Percentiles rank a stretch among this genome's conserved stretches.
phyloP scores from a whole-genome alignment of 2,329 filamentous ascomycete genomes.

The Sclerotinia borealis region DNA sequence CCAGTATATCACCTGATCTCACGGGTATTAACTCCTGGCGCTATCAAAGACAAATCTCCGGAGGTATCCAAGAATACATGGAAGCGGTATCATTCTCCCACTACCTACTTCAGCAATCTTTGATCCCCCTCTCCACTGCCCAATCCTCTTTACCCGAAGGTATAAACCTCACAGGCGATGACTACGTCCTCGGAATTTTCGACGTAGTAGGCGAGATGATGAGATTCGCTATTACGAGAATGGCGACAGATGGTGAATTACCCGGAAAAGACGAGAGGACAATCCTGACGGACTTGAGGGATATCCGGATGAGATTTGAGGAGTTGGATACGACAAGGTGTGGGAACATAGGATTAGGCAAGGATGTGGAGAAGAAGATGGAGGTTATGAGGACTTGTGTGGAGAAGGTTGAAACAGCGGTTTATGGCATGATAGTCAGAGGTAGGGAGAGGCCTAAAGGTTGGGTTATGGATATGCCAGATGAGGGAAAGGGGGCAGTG shows the following conservation, averaged over 20 bases:
- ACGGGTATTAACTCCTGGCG: conserved; percentile 74
- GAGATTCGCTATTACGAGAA: conserved; percentile 86
- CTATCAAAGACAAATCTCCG: conserved; percentile 70
- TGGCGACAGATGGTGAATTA: conserved; percentile 57
- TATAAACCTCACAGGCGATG: conserved; percentile 66
- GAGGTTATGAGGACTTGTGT: conserved; percentile 83
- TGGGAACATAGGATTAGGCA: conserved; percentile 46
- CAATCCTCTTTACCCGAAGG: conserved; percentile 41
- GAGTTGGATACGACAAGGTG: conserved; percentile 52
- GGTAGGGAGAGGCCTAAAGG: conserved; percentile 85
- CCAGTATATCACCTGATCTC: conserved; percentile 64
- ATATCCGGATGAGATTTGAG: conserved; percentile 71
- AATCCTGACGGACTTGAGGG: conserved; percentile 75
- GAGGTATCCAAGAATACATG: conserved; percentile 86
- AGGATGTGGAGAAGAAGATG: conserved; percentile 71
- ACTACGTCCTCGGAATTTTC: conserved; percentile 87
- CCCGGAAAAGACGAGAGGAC: conserved; percentile 43
- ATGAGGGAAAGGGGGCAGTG: conserved; percentile 24
- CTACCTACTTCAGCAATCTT: conserved; percentile 71
- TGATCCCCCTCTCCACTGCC: conserved; percentile 64
- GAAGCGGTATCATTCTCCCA: conserved; percentile 85
- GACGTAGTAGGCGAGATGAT: conserved; percentile 95
- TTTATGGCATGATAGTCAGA: conserved; percentile 81
- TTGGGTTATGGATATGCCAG: conserved; percentile 73
- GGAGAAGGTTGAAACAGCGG: conserved; percentile 84